Percentiles rank a stretch among this genome's conserved stretches.
These are phyloP conservation scores for Blastobotrys chiropterorum DNA, from an alignment of 805 yeast genomes.

Conservation along the genomic window DNA sequence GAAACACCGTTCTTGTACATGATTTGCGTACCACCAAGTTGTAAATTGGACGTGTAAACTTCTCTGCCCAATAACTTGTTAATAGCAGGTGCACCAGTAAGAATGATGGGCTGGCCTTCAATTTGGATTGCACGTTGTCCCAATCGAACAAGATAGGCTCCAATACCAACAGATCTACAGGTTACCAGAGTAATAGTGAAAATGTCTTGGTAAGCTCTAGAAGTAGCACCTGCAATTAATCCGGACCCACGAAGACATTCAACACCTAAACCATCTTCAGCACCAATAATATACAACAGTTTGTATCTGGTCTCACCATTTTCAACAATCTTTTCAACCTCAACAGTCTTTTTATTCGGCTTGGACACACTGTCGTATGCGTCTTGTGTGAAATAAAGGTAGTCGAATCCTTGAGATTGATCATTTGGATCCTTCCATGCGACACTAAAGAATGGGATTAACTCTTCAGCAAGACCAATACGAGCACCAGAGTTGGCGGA, in stretches of 20 bases:
- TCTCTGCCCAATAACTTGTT: constrained; percentile 95
- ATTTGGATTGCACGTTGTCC: constrained; percentile 99
- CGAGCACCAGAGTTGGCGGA: constrained; percentile 99
- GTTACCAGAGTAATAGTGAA: constrained; percentile 97
- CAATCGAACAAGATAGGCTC: constrained; percentile 95
- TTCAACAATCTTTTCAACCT: constrained; percentile 76
- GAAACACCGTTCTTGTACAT: constrained; percentile 99
- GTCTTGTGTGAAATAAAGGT: constrained; percentile 73
- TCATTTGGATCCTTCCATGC: constrained; percentile 80
- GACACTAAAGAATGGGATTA: constrained; percentile 80
- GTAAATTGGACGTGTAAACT: constrained; percentile 93
- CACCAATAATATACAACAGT: constrained; percentile 82
- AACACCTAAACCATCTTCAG: constrained; percentile 96
- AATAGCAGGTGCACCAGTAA: constrained; percentile 99
- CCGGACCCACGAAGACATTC: constrained; percentile 98
- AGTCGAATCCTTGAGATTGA: constrained; percentile 83
- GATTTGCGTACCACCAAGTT: constrained; percentile 98
- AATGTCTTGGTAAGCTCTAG: constrained; percentile 94
- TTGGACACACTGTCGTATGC: constrained; percentile 47
- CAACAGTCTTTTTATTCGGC: constrained; percentile 42
- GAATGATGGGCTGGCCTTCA: constrained; percentile 96
- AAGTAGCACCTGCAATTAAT: constrained; percentile 97
- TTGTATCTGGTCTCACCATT: constrained; percentile 76
- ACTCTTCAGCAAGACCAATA: constrained; percentile 96
- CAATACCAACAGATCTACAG: constrained; percentile 99